phyloP scores from a whole-genome alignment of 2,329 filamentous ascomycete genomes.

The Cladobotryum mycophilum region DNA sequence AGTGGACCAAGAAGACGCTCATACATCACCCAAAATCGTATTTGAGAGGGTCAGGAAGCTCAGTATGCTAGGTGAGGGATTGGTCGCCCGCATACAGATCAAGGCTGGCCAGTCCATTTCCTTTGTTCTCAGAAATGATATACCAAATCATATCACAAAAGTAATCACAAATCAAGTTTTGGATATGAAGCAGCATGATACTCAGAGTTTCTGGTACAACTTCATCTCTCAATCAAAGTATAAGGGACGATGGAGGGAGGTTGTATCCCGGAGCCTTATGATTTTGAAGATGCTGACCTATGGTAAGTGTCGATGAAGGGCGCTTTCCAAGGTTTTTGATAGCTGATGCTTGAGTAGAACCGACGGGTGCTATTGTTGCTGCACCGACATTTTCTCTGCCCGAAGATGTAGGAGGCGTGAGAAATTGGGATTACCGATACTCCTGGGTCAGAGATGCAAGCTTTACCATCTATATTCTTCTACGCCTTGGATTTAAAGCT shows the following conservation, averaged over 20 bases:
- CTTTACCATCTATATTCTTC: constrained; percentile 71
- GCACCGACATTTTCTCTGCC: constrained; percentile 73
- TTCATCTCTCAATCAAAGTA: constrained; percentile 68
- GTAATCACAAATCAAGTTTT: constrained; percentile 53
- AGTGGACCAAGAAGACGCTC: constrained; percentile 48
- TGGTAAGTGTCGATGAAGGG: constrained; percentile 17
- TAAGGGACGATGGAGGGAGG: constrained; percentile 65
- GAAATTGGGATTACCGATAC: constrained; percentile 69
- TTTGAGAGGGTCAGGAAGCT: constrained; percentile 49
- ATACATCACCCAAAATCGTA: constrained; percentile 42
- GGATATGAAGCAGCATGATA: constrained; percentile 60
- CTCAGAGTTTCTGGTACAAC: constrained; percentile 64
- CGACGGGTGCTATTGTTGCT: constrained; percentile 70
- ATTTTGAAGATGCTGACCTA: constrained; percentile 72
- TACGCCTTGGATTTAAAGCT: constrained; percentile 67
- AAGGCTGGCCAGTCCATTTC: constrained; percentile 63
- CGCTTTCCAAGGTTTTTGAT: background rate
- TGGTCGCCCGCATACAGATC: constrained; percentile 54
- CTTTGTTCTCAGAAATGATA: constrained; percentile 60
- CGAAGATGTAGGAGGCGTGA: constrained; percentile 62
- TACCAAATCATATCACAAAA: constrained; percentile 49
- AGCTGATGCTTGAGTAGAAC: constrained; percentile 39
- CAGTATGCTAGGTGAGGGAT: constrained; percentile 54
- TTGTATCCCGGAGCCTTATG: constrained; percentile 64
- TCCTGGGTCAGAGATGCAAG: constrained; percentile 73